A percentile compares a stretch with the other conserved stretches of the same genome.
Conservation (phyloP, 345 rosid species). For the Xanthoceras sorbifolium region DNA sequence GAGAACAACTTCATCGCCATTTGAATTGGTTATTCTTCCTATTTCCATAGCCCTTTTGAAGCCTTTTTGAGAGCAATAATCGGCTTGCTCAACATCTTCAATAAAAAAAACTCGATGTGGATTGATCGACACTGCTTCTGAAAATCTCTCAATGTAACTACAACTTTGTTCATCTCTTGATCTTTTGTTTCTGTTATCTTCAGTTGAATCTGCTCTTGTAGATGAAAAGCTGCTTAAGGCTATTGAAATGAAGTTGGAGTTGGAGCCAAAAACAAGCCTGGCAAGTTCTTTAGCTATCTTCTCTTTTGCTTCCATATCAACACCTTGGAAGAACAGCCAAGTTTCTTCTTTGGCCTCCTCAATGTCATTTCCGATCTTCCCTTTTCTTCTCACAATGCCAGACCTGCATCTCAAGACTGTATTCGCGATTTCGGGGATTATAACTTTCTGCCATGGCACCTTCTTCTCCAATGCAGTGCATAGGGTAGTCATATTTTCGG, state of each 20-base stretch:
- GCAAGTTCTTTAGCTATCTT: slow-evolving; percentile 74
- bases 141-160: slow-evolving; percentile 64
- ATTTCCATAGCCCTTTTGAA: slow-evolving; percentile 74
- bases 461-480: slow-evolving; percentile 64
- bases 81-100: slow-evolving; percentile 78
- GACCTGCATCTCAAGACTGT: slow-evolving; percentile 76
- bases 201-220: slow-evolving; percentile 53
- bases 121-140: slow-evolving; percentile 57
- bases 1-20: slow-evolving; percentile 54
- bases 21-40: slow-evolving; percentile 47
- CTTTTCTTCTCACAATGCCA: slow-evolving; percentile 50
- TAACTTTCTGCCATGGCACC: slow-evolving; percentile 72
- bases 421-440: slow-evolving; percentile 53
- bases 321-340: slow-evolving; percentile 81
- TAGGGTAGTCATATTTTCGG: slow-evolving; percentile 52
- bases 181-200: slow-evolving; percentile 66
- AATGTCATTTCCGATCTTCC: slow-evolving; percentile 19
- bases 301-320: slow-evolving; percentile 65
- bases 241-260: slow-evolving; percentile 47
- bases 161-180: slow-evolving; percentile 56
- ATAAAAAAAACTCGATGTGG: slow-evolving; percentile 77
- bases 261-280: slow-evolving; percentile 58
- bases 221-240: slow-evolving; percentile 65
- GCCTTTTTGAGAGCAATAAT: slow-evolving; percentile 58
- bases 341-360: slow-evolving; percentile 60